Base-by-base conservation (phyloP, 2,329 filamentous ascomycete genomes). In the Pseudodiploospora longispora region DNA sequence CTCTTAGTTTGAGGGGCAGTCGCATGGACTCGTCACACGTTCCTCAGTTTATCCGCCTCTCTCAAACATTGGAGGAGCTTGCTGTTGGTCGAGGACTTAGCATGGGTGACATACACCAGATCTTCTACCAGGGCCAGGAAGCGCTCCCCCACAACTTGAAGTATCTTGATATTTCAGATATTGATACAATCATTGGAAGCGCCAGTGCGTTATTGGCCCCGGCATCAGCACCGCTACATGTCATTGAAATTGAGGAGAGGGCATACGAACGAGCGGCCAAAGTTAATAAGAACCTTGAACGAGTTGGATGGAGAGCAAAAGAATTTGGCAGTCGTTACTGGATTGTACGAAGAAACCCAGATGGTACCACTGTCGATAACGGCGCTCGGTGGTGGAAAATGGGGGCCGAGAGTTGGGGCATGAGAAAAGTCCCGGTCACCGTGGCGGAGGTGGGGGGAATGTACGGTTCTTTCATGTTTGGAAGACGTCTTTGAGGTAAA, bases 381-480 rank as follows among this genome's bases (percentile, higher is more conserved):
- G 60, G 67, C 44, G 79, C 84, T 58, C 75, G 82, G 52, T 67
- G 69, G 55, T 93, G 87, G 87, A 93, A 93, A 70, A 85, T 88
- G 83, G 87, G 87, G 30, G 86, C 86, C 40, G 78, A 80, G 54
- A 86, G 81, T 67, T 91, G 87, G 87, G 87, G 87, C 33, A 89
- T 89, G 80, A 76, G 85, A 50, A 93, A 97, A 68, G 76, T 97
- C 36, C 94, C 91, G n/a, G 83, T 97, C 53, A 88, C 86, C 28
- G 80, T 82, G 58, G 87, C 90, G 42, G 91, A 97, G 63, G 85
- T 97, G 28, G 93, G 95, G 55, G 88, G 88, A 50, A 94, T 95
- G 59, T 96, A 97, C 59, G 93, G 93, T 27, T 76, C 70, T 27
- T 80, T 76, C 56, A 81, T 81, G 77, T 81, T 80, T 64, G 75